Conservation (phyloP, 345 rosid genomes). For the Lepidium aucheri region DNA sequence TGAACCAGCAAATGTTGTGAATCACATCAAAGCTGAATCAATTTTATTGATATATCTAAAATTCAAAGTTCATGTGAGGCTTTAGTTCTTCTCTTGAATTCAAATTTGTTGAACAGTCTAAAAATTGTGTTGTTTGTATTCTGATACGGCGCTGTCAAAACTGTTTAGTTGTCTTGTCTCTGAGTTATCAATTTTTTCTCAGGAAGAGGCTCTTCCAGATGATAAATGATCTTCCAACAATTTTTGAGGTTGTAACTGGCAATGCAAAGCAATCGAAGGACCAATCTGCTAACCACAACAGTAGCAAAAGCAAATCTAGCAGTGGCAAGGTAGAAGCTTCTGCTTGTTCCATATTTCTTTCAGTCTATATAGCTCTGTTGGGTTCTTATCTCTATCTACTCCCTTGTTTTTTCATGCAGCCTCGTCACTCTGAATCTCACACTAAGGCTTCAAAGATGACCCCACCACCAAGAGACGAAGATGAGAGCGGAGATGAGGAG, state of each 20-base stretch:
- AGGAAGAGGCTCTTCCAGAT: conserved; percentile 97
- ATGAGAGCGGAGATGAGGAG: conserved; percentile 29
- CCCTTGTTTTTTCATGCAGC: not conserved
- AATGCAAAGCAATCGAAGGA: conserved; percentile 68
- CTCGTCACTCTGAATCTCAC: conserved; percentile 27
- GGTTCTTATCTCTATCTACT: not conserved
- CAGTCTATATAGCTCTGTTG: not conserved
- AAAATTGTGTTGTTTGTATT: not conserved
- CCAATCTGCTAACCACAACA: conserved; percentile 51
- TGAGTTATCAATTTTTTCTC: conserved; percentile 13
- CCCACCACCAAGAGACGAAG: conserved; percentile 25
- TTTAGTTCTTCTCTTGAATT: not conserved
- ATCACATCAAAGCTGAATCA: not conserved
- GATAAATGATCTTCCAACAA: conserved; percentile 89
- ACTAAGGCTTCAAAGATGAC: conserved; percentile 28
- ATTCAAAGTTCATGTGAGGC: not conserved
- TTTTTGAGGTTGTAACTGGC: conserved; percentile 83
- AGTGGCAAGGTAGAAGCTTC: conserved; percentile 43
- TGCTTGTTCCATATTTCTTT: not conserved
- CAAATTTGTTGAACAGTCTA: not conserved
- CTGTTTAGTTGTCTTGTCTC: not conserved
- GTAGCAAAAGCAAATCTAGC: conserved; percentile 67
- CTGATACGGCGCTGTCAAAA: not conserved
- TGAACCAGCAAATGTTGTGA: not conserved
- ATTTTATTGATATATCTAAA: not conserved